Evolutionary conservation across 1,139 yeast genomes (phyloP), one percentile per base, ranked within the genome.

Genomic region (Debaryomyces sp.): DNA sequence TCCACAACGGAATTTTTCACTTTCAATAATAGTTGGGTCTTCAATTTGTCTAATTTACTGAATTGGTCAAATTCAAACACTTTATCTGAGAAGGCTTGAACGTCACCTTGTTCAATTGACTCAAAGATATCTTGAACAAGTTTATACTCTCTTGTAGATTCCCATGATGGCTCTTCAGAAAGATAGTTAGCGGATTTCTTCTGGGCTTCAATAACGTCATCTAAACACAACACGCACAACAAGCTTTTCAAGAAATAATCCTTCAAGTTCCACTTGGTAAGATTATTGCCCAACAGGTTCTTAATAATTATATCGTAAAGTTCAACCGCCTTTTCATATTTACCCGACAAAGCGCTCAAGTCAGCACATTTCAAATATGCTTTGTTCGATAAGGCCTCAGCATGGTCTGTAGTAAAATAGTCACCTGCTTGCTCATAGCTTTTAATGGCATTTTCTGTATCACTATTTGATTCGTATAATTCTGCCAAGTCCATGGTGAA

Each of bases 371-470:
- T 90, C 59, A 92, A 73, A 58, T 80, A 89, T 23, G 96, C 91
- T 70, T 94, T 94, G 69, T 85, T 91, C 29, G 97, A 84, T 51
- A 94, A 77, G 7, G 97, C 96, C 55, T 87, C 88, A 0, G 99
- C 98, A 52, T 90, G 94, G 69, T 94, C 99, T 53, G 95, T 91
- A 51, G 84, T 82, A 64, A 88, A 91, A 89, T 97, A 94, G 62
- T 95, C 98, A 37, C 97, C 97, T 5, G 99, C 97, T 59, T 87
- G 89, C 63, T 91, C 96, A 66, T 88, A 94, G 26, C 94, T 83
- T 50, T 78, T 77, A 48, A 87, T 78, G 3, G 99, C 97, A 56
- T 80, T 80, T 13, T 77, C 74, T 23, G 71, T 67, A 61, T 92
- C 96, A 47, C 80, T 80, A 33, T 88, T 73, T 43, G 78, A 78